Conservation (phyloP, 1,284 basidiomycete genomes). For the Phylloboletellus chloephorus region DNA sequence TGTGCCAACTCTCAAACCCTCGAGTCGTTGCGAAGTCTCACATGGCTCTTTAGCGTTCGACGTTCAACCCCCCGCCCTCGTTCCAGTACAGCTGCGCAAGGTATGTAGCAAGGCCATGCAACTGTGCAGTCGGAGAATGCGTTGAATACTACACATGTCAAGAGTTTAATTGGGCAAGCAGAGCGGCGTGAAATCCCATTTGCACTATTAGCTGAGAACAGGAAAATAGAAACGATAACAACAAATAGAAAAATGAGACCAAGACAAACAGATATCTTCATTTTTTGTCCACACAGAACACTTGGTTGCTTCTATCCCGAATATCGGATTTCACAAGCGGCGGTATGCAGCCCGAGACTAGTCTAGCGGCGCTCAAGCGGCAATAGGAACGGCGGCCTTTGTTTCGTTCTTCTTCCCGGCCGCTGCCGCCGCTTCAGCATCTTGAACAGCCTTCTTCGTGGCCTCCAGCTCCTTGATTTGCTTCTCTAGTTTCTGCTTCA, state of each 20-base stretch:
- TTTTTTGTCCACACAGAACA: constrained; percentile 19
- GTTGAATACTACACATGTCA: constrained; percentile 22
- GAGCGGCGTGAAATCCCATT: constrained; percentile 10
- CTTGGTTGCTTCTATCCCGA: constrained; percentile 14
- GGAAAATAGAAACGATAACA: constrained; percentile 20
- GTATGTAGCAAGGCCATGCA: constrained; percentile 12
- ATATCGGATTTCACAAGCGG: neutral
- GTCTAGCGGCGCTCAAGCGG: constrained; percentile 22
- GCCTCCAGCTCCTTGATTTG: constrained; percentile 55
- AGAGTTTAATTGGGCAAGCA: constrained; percentile 12
- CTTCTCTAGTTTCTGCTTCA: constrained; percentile 51
- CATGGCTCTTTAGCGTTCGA: too few relatives aligned
- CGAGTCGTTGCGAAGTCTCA: too few relatives aligned
- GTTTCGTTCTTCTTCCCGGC: constrained; percentile 54
- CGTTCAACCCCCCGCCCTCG: constrained; percentile 2
- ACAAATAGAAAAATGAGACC: constrained; percentile 15
- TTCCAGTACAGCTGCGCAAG: constrained; percentile 19
- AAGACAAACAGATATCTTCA: constrained; percentile 14
- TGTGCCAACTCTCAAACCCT: too few relatives aligned
- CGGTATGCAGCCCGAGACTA: neutral
- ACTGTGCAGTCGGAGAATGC: constrained; percentile 10
- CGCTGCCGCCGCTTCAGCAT: constrained; percentile 49
- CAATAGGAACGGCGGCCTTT: constrained; percentile 49
- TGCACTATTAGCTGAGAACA: constrained; percentile 9
- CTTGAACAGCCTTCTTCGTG: constrained; percentile 54